phyloP scores from a whole-genome alignment of 495 filamentous ascomycete genomes.

The Penicillium paradoxum region DNA sequence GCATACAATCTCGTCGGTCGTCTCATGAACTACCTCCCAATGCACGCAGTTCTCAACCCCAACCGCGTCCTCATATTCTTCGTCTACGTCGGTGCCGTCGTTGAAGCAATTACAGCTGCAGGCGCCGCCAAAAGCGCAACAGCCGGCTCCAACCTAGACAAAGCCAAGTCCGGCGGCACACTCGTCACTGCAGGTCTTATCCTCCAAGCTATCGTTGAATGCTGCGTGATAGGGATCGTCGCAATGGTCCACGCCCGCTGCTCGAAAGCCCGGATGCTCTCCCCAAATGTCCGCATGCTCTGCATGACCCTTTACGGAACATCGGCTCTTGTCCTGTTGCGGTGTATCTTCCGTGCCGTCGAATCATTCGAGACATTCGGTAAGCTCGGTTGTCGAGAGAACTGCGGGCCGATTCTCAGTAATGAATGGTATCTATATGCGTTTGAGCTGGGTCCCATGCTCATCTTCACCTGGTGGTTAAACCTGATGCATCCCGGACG shows the following conservation, averaged over 20 bases:
- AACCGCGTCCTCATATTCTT: constrained; percentile 33
- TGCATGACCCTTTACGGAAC: constrained; percentile 40
- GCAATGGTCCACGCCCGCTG: constrained; percentile 31
- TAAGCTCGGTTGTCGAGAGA: constrained; percentile 15
- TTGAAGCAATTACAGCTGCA: constrained; percentile 33
- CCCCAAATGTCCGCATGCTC: constrained; percentile 31
- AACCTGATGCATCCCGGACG: constrained; percentile 34
- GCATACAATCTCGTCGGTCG: constrained; percentile 56
- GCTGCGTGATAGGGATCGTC: constrained; percentile 29
- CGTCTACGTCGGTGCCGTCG: constrained; percentile 31
- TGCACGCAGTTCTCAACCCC: constrained; percentile 39
- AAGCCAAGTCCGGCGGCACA: constrained; percentile 23
- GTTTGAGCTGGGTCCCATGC: constrained; percentile 37
- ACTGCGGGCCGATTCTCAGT: constrained; percentile 26
- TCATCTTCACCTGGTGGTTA: constrained; percentile 37
- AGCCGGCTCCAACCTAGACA: constrained; percentile 8
- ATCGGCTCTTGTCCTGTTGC: constrained; percentile 31
- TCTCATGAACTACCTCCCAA: constrained; percentile 44
- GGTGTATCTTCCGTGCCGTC: constrained; percentile 36
- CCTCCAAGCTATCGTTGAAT: constrained; percentile 35
- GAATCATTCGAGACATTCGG: constrained; percentile 28
- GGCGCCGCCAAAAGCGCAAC: constrained; percentile 37
- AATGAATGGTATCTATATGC: constrained; percentile 40
- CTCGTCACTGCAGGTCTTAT: constrained; percentile 33
- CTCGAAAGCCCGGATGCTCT: constrained; percentile 12